A percentile compares a stretch with the other conserved stretches of the same genome.
Conservation (phyloP, 2,329 filamentous ascomycete species). For the Leptographium radiaticola region DNA sequence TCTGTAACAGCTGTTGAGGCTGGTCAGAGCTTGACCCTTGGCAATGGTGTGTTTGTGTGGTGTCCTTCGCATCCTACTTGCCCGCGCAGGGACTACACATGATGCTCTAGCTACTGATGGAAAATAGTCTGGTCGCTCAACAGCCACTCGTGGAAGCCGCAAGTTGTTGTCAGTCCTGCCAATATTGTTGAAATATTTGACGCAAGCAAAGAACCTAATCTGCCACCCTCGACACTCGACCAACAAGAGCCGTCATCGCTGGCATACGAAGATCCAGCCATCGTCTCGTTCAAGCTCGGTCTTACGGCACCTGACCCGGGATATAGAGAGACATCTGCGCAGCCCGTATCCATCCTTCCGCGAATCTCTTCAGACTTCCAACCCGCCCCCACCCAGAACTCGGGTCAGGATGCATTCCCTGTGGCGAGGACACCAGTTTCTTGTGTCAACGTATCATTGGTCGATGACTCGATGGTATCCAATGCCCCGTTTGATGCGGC, state of each 20-base stretch:
- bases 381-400: not conserved
- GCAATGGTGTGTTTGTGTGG: conserved; percentile 45
- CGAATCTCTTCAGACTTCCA: not conserved
- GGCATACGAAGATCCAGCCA: conserved; percentile 9
- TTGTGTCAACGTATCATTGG: no score
- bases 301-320: not conserved
- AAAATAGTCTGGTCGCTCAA: conserved; percentile 25
- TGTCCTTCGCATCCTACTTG: not conserved
- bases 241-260: conserved; percentile 6
- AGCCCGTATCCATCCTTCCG: not conserved
- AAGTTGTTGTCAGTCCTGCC: conserved; percentile 31
- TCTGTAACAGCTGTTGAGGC: conserved; percentile 55
- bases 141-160: conserved; percentile 25
- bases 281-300: conserved; percentile 7
- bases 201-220: conserved; percentile 2
- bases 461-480: not conserved
- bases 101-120: not conserved
- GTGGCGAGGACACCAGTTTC: not conserved
- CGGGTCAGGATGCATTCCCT: conserved; percentile 4
- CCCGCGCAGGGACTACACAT: not conserved
- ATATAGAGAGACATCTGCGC: not conserved
- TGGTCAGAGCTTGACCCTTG: conserved; percentile 55
- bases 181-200: conserved; percentile 18
- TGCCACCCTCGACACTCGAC: not conserved
- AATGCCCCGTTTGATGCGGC: not conserved